These are phyloP conservation scores for Sphagnum contortum DNA, from an alignment of 225 moss, liverwort and hornwort species.

Conservation along the genomic window DNA sequence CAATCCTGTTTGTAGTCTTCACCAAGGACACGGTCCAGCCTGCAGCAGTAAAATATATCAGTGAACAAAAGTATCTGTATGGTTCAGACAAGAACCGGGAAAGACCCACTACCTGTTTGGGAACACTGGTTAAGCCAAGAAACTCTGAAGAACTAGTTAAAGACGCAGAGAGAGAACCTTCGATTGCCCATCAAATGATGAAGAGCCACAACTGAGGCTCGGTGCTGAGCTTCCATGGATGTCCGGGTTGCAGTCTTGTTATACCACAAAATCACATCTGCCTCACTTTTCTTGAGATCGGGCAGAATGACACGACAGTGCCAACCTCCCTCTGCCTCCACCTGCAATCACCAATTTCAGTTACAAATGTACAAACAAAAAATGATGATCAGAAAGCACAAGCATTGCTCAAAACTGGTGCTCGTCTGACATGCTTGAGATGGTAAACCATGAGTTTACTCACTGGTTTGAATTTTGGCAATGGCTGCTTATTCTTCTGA, in stretches of 20 bases:
- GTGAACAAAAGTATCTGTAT: neutral
- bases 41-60: slow-evolving; percentile 6
- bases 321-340: slow-evolving; percentile 68
- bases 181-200: slow-evolving; percentile 72
- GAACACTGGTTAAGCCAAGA: no score
- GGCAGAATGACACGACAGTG: slow-evolving; percentile 65
- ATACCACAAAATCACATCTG: slow-evolving; percentile 75
- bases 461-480: slow-evolving; percentile 70
- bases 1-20: slow-evolving; percentile 68
- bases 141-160: no score
- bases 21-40: slow-evolving; percentile 64
- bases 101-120: no score
- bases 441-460: slow-evolving; percentile 16
- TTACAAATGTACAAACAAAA: neutral
- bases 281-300: slow-evolving; percentile 63
- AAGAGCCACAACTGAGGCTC: slow-evolving; percentile 61
- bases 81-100: no score
- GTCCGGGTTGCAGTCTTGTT: slow-evolving; percentile 46
- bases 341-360: slow-evolving; percentile 14
- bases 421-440: no score
- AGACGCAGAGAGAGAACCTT: slow-evolving; percentile 16
- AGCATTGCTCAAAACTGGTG: neutral
- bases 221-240: slow-evolving; percentile 76
- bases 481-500: slow-evolving; percentile 74
- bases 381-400: neutral